These are phyloP conservation scores for Globisporangium alternatum DNA, from an alignment of 352 stramenopile species.

Conservation along the genomic window DNA sequence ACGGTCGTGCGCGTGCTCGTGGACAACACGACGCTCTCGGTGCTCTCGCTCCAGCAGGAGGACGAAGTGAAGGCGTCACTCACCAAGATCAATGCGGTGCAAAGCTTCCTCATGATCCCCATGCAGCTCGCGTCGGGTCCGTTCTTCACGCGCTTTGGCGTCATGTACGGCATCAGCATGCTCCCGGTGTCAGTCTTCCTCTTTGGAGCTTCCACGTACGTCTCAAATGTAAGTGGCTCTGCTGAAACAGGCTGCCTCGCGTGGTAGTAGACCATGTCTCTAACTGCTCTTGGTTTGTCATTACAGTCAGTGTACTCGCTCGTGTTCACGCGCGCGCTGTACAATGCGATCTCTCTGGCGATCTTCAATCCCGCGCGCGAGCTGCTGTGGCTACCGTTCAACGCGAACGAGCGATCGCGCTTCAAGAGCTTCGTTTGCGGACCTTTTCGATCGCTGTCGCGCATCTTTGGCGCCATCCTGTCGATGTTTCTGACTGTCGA, in stretches of 20 bases:
- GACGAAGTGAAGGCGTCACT: slow-evolving; percentile 71
- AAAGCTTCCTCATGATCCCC: slow-evolving; percentile 87
- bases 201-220: slow-evolving; percentile 62
- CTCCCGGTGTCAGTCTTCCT: slow-evolving; percentile 69
- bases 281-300: not conserved
- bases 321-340: slow-evolving; percentile 67
- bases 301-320: slow-evolving; percentile 50
- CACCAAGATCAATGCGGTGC: slow-evolving; percentile 74
- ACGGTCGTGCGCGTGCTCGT: slow-evolving; percentile 78
- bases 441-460: slow-evolving; percentile 74
- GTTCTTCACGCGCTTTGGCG: slow-evolving; percentile 83
- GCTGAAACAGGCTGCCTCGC: not conserved
- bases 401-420: slow-evolving; percentile 54
- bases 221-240: slow-evolving; percentile 39
- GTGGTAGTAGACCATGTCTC: too few species aligned
- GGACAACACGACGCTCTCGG: slow-evolving; percentile 78
- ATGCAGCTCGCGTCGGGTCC: slow-evolving; percentile 74
- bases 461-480: slow-evolving; percentile 69
- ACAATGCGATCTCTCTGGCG: slow-evolving; percentile 75
- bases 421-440: slow-evolving; percentile 83
- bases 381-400: slow-evolving; percentile 83
- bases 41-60: slow-evolving; percentile 67
- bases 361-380: slow-evolving; percentile 86
- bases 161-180: slow-evolving; percentile 81
- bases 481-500: slow-evolving; percentile 66